These are phyloP conservation scores for Mucor sp. DNA, from an alignment of 371 early-diverging fungal genomes.

Conservation along the genomic window DNA sequence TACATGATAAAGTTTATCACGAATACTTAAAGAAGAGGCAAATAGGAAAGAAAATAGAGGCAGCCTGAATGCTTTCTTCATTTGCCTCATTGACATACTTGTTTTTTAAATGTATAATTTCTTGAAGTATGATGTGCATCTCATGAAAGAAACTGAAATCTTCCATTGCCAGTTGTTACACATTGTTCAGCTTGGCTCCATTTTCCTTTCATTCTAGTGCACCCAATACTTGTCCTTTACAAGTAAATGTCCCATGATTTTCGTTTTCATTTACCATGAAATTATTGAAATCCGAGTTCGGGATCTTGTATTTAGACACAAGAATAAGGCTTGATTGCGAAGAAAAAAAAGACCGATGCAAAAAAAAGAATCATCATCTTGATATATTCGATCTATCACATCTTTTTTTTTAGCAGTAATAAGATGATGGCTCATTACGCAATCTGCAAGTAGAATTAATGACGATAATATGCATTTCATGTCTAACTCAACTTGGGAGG, in stretches of 20 bases:
- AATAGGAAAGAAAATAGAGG: not conserved
- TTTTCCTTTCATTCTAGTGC: not conserved
- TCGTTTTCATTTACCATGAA: slow-evolving; percentile 16
- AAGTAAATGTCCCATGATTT: slow-evolving; percentile 21
- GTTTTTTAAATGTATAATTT: not conserved
- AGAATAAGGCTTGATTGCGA: not conserved
- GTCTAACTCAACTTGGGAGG: not conserved
- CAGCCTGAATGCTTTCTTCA: not conserved
- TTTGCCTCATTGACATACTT: not conserved
- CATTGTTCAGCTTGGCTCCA: slow-evolving; percentile 6
- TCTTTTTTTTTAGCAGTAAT: not conserved
- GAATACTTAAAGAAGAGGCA: not conserved
- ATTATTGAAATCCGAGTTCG: slow-evolving; percentile 13
- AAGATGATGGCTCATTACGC: not conserved
- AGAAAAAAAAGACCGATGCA: not conserved
- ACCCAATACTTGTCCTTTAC: slow-evolving; percentile 4
- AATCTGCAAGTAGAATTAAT: not conserved
- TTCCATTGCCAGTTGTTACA: slow-evolving; percentile 1
- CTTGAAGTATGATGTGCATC: not conserved
- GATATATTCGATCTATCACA: not conserved
- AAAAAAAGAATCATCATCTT: not conserved
- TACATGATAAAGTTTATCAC: not conserved
- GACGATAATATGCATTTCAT: not conserved
- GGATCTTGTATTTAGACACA: slow-evolving; percentile 1
- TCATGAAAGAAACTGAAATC: not conserved